Evolutionary conservation across 192 early-diverging fungal species (phyloP).

Genomic region (Backusella australiensis): DNA sequence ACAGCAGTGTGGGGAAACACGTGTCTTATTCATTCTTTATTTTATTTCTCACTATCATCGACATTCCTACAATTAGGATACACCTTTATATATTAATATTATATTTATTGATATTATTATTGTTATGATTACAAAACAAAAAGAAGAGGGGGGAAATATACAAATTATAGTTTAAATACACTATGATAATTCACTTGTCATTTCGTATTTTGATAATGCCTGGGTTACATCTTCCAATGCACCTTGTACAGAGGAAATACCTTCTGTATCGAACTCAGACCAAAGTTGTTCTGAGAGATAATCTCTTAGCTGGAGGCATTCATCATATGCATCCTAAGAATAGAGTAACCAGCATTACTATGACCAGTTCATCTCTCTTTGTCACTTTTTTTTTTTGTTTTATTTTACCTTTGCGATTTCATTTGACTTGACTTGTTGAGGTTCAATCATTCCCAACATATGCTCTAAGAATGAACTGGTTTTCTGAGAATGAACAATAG

Average conservation of each 20-base stretch:
- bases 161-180: background rate
- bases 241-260: slow-evolving; percentile 2
- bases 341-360: background rate
- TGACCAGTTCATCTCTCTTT: background rate
- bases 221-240: background rate
- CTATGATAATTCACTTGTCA: slow-evolving; percentile 1
- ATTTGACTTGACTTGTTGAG: slow-evolving; percentile 9
- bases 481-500: background rate
- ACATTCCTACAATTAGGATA: background rate
- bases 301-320: slow-evolving; percentile 13
- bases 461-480: slow-evolving; percentile 3
- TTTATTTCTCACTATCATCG: background rate
- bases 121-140: background rate
- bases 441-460: slow-evolving; percentile 4
- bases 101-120: background rate
- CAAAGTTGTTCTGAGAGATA: slow-evolving; percentile 21
- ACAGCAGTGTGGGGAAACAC: slow-evolving; percentile 5
- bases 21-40: background rate
- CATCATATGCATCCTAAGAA: slow-evolving; percentile 14
- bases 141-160: background rate
- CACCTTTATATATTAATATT: background rate
- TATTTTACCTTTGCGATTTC: slow-evolving; percentile 5
- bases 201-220: slow-evolving; percentile 15
- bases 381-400: background rate
- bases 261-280: slow-evolving; percentile 12